Evolutionary conservation across 129 eudicot species (phyloP), one percentile per base, ranked within the genome.

Genomic region (Ambrosia artemisiifolia): DNA sequence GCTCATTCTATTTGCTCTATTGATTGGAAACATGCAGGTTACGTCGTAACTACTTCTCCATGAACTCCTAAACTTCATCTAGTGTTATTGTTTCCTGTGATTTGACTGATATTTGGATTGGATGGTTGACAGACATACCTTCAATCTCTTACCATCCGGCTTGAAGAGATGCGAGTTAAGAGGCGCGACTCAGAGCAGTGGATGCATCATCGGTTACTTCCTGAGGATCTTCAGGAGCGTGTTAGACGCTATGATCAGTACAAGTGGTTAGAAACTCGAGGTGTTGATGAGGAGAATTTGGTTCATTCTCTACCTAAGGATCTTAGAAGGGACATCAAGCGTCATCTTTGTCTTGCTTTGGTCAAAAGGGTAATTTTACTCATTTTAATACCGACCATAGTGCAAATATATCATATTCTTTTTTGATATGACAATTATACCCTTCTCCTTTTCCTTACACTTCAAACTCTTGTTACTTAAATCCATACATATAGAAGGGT

Each of bases 11-110:
- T 95, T 95, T 71, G 99, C 99, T 24, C 81, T 90, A 51, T 83
- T 95, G 82, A 95, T 95, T 54, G 99, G 99, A 34, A 95, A 90
- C 82, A 94, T 94, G 99, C 99, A 94, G 99, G 99, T 90, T 78
- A 55, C 48, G n/a, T 42, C 38, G 24, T 24, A 34, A 47, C 60
- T 72, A 64, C 56, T 68, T 20, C 46, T 28, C 57, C 12, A 46
- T 36, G 3, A 53, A 5, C 11, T 8, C 24, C 11, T 17, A 53
- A 16, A 53, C 30, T 53, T 53, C 6, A 33, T 11, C 3, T 10
- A 3, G n/a, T 33, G 36, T 1, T 30, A 8, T 14, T 9, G 43
- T 46, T 67, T 67, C 43, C 6, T 47, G 13, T 18, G 49, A 13
- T n/a, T 34, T 16, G 32, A 32, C 66, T 67, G 44, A 70, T 38